These are phyloP conservation scores for Oryza meyeriana DNA, from an alignment of 176 grass and related monocot genomes.

Conservation along the genomic window DNA sequence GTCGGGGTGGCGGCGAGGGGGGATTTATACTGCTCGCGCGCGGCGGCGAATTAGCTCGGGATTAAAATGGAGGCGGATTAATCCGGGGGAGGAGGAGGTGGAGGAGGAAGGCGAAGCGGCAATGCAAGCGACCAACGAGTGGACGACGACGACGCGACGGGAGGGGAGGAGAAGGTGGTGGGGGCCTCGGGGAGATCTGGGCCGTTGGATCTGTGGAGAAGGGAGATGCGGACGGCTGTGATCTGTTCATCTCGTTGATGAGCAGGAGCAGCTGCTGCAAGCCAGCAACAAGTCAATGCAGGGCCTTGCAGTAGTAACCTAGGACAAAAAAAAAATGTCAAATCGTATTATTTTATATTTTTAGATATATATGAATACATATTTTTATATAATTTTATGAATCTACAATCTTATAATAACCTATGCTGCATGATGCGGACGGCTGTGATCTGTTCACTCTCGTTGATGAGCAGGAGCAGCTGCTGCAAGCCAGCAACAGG, in stretches of 20 bases:
- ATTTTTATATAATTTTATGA: too few species aligned
- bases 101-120: neutral
- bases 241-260: too few species aligned
- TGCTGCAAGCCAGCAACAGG: too few species aligned
- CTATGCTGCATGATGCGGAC: too few species aligned
- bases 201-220: neutral
- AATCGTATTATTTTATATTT: too few species aligned
- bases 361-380: too few species aligned
- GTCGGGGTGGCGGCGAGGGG: neutral
- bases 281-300: too few species aligned
- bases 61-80: neutral
- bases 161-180: neutral
- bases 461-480: too few species aligned
- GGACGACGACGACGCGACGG: slow-evolving; percentile 24
- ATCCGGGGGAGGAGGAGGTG: neutral
- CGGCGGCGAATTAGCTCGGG: neutral
- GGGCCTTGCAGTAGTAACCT: too few species aligned
- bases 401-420: too few species aligned
- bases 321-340: too few species aligned
- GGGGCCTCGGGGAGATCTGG: neutral
- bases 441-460: neutral
- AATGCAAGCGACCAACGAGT: slow-evolving; percentile 15
- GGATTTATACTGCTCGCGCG: neutral
- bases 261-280: too few species aligned
- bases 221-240: neutral